Evolutionary conservation across 1,284 basidiomycete species (phyloP).

Genomic region (Volvariella surrecta): DNA sequence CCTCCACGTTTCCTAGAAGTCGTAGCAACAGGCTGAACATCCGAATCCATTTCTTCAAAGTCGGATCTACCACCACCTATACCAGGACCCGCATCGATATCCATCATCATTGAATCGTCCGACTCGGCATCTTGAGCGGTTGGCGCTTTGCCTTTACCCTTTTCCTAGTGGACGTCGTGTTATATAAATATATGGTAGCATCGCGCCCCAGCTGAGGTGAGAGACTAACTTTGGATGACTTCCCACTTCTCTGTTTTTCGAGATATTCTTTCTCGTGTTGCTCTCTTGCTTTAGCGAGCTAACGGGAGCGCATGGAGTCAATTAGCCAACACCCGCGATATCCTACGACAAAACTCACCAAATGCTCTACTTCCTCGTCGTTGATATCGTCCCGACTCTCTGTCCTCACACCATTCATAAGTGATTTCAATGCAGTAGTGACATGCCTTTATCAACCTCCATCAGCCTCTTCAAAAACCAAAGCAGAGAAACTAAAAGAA

Average conservation of each 20-base stretch:
- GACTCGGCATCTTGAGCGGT: conserved; percentile 44
- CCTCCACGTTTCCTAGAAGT: conserved; percentile 18
- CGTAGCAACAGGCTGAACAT: conserved; percentile 33
- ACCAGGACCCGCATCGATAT: conserved; percentile 36
- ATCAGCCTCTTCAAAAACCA: conserved; percentile 23
- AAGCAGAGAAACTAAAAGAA: conserved; percentile 1
- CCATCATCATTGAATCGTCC: conserved; percentile 77
- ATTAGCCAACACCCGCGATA: not conserved
- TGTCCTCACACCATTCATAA: conserved; percentile 59
- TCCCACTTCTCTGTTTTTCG: conserved; percentile 31
- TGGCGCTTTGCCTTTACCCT: conserved; percentile 43
- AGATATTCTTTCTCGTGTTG: conserved; percentile 55
- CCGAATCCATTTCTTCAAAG: conserved; percentile 42
- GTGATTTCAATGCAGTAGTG: conserved; percentile 44
- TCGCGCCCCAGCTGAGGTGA: not conserved
- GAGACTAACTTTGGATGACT: conserved; percentile 23
- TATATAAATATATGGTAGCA: not conserved
- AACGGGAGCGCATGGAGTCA: not conserved
- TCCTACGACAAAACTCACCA: conserved; percentile 35
- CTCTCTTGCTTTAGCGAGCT: conserved; percentile 64
- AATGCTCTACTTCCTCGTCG: conserved; percentile 68
- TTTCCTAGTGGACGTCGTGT: conserved; percentile 17
- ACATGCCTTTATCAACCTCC: conserved; percentile 56
- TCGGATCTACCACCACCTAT: conserved; percentile 33
- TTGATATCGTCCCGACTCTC: conserved; percentile 49